These are phyloP conservation scores for Pharnaceum exiguum DNA, from an alignment of 148 eudicot genomes.

Conservation along the genomic window DNA sequence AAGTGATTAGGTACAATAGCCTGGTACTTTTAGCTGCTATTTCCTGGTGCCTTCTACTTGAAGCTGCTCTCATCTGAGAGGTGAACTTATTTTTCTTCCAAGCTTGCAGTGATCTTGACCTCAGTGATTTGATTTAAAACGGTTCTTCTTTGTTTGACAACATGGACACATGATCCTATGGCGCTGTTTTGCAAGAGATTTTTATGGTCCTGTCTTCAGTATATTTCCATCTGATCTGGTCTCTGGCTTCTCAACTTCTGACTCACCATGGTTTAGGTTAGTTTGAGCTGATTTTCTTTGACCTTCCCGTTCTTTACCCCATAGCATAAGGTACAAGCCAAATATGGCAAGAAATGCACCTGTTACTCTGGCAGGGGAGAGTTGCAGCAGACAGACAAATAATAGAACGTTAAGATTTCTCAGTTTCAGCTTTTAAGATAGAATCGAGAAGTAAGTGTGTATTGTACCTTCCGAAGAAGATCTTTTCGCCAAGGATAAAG, in stretches of 20 bases:
- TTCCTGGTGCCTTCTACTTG: too few species aligned
- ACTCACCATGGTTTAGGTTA: conserved; percentile 9
- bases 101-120: too few species aligned
- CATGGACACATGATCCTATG: too few species aligned
- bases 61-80: too few species aligned
- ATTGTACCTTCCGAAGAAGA: conserved; percentile 69
- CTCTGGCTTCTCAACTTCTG: conserved; percentile 8
- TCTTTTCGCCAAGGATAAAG: conserved; percentile 61
- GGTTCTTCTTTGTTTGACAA: too few species aligned
- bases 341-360: conserved; percentile 51
- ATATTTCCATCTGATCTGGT: conserved; percentile 12
- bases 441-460: not conserved
- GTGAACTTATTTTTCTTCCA: too few species aligned
- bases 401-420: not conserved
- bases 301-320: conserved; percentile 53
- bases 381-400: not conserved
- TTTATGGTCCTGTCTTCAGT: not conserved
- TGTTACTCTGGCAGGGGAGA: conserved; percentile 35
- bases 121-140: too few species aligned
- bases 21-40: too few species aligned
- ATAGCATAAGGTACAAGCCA: conserved; percentile 58
- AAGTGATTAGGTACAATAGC: too few species aligned
- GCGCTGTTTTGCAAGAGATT: too few species aligned
- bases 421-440: not conserved
- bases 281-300: conserved; percentile 22